A percentile compares a stretch with the other conserved stretches of the same genome.
Conservation (phyloP, 2,329 filamentous ascomycete genomes). For the Fonsecaea nubica region DNA sequence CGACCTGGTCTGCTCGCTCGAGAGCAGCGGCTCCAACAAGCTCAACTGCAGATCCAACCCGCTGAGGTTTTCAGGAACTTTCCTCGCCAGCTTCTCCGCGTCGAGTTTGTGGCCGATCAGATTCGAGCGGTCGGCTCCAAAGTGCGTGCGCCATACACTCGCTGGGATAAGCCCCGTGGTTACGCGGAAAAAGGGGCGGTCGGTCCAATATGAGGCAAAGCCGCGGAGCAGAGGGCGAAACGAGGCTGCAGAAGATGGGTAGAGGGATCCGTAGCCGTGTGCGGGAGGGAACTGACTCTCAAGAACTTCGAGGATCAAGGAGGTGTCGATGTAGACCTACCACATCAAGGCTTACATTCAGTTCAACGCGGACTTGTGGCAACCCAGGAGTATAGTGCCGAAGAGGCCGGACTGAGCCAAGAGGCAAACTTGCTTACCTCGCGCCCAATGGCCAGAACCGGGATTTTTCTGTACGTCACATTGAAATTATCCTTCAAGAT, state of each 20-base stretch:
- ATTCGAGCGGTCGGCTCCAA: conserved; percentile 34
- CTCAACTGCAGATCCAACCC: conserved; percentile 36
- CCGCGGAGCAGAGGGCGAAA: conserved; percentile 27
- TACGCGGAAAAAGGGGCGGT: conserved; percentile 37
- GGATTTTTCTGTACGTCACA: conserved; percentile 72
- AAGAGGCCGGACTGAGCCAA: neutral
- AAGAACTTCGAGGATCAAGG: conserved; percentile 34
- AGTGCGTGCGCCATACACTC: conserved; percentile 35
- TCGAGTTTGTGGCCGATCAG: conserved; percentile 38
- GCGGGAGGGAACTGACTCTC: conserved; percentile 29
- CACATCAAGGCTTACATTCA: neutral
- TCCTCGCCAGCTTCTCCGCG: conserved; percentile 35
- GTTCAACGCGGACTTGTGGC: neutral
- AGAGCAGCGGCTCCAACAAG: conserved; percentile 34
- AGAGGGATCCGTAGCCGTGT: conserved; percentile 29
- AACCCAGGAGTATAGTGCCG: neutral
- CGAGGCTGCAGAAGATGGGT: conserved; percentile 17
- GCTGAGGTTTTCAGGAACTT: conserved; percentile 35
- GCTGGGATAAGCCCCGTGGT: conserved; percentile 37
- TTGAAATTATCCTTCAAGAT: conserved; percentile 66
- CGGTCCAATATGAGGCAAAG: conserved; percentile 34
- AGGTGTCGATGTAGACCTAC: conserved; percentile 39
- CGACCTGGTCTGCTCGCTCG: neutral
- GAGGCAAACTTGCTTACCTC: conserved; percentile 46
- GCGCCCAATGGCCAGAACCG: conserved; percentile 68